phyloP scores from a whole-genome alignment of 2,329 filamentous ascomycete species.

The Pseudocercospora crystallina region DNA sequence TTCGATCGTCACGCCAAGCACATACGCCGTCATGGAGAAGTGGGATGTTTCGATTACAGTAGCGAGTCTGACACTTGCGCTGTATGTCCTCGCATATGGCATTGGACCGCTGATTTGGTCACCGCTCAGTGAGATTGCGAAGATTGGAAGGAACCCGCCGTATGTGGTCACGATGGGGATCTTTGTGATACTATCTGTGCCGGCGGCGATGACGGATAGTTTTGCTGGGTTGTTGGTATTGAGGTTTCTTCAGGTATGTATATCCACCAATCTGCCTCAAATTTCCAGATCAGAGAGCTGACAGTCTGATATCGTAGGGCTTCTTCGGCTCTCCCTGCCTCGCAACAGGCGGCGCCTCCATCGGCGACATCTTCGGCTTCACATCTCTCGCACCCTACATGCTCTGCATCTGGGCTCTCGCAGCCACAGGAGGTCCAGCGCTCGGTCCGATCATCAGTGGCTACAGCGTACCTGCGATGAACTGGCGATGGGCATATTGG shows the following conservation, averaged over 20 bases:
- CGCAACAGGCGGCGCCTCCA: constrained; percentile 55
- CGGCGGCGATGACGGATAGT: constrained; percentile 62
- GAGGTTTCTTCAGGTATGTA: constrained; percentile 51
- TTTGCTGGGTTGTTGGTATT: constrained; percentile 58
- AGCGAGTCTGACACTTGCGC: constrained; percentile 58
- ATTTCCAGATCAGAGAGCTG: not conserved
- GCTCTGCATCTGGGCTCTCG: constrained; percentile 44
- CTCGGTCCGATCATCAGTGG: constrained; percentile 62
- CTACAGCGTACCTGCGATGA: constrained; percentile 56
- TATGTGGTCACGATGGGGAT: constrained; percentile 68
- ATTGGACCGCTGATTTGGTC: constrained; percentile 66
- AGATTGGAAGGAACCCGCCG: constrained; percentile 65
- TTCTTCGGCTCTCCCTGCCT: constrained; percentile 67
- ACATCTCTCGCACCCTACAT: constrained; percentile 45
- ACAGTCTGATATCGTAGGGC: constrained; percentile 44
- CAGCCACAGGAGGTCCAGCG: constrained; percentile 48
- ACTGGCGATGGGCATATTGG: constrained; percentile 65
- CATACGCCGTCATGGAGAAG: constrained; percentile 49
- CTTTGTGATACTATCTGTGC: constrained; percentile 68
- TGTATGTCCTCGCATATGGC: constrained; percentile 52
- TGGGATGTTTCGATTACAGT: constrained; percentile 56
- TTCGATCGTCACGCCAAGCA: constrained; percentile 51
- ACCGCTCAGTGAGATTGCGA: constrained; percentile 65
- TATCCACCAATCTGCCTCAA: no score
- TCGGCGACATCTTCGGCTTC: constrained; percentile 54